Conservation (phyloP, 2,329 filamentous ascomycete species). For the Metarhizium sp. region DNA sequence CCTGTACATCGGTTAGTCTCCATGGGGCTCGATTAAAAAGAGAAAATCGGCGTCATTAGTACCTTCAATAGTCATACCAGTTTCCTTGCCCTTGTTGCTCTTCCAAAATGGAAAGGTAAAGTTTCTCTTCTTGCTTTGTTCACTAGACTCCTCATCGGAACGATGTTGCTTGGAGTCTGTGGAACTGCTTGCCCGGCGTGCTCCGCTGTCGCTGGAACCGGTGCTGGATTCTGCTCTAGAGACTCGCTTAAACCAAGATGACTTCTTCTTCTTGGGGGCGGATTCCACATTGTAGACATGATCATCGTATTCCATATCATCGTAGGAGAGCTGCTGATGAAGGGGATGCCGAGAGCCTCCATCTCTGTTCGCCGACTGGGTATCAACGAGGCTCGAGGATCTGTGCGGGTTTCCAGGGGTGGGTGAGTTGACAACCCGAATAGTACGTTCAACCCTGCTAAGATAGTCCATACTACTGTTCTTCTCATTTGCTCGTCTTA, state of each 20-base stretch:
- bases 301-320: slow-evolving; percentile 11
- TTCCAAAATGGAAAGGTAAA: slow-evolving; percentile 50
- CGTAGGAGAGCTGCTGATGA: slow-evolving; percentile 11
- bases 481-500: slow-evolving; percentile 20
- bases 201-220: background rate
- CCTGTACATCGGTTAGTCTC: slow-evolving; percentile 1
- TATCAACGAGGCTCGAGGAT: slow-evolving; percentile 29
- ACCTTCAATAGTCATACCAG: slow-evolving; percentile 36
- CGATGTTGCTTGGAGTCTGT: slow-evolving; percentile 9
- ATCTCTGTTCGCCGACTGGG: slow-evolving; percentile 27
- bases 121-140: slow-evolving; percentile 37
- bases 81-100: slow-evolving; percentile 32
- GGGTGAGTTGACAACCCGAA: slow-evolving; percentile 45
- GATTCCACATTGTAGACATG: slow-evolving; percentile 9
- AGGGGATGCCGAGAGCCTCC: slow-evolving; percentile 13
- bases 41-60: slow-evolving; percentile 7
- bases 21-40: background rate
- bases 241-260: slow-evolving; percentile 41
- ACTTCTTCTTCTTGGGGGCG: slow-evolving; percentile 33
- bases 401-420: slow-evolving; percentile 23
- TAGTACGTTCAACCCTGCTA: slow-evolving; percentile 38
- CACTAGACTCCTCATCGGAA: slow-evolving; percentile 11
- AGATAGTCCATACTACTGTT: slow-evolving; percentile 34
- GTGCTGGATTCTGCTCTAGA: slow-evolving; percentile 26
- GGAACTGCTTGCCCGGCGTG: slow-evolving; percentile 1